Percentiles rank a stretch among this genome's conserved stretches.
Evolutionary conservation across 2,329 filamentous ascomycete species (phyloP).

Genomic region (Hypoxylon sp.): DNA sequence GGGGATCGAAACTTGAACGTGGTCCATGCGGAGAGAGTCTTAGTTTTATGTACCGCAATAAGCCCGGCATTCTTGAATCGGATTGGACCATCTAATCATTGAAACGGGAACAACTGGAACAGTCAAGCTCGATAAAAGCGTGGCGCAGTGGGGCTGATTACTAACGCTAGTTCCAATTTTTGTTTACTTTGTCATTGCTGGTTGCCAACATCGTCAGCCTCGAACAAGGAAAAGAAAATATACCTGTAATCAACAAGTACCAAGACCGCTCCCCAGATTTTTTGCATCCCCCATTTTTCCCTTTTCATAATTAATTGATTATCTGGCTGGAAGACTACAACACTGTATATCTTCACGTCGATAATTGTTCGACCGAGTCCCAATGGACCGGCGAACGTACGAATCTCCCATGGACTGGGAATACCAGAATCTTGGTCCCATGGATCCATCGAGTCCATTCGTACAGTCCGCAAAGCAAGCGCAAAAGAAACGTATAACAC

Average conservation of each 20-base stretch:
- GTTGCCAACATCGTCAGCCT: slow-evolving; percentile 38
- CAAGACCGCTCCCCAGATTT: neutral
- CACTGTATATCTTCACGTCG: slow-evolving; percentile 10
- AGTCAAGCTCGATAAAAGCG: neutral
- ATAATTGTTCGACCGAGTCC: slow-evolving; percentile 10
- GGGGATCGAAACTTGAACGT: neutral
- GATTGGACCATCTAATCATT: no score
- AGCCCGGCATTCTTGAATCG: no score
- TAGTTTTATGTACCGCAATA: no score
- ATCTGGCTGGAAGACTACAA: slow-evolving; percentile 5
- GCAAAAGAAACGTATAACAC: slow-evolving; percentile 59
- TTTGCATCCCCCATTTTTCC: neutral
- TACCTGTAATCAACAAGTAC: slow-evolving; percentile 4
- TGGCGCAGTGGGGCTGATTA: neutral
- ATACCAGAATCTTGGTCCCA: slow-evolving; percentile 70
- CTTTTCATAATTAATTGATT: slow-evolving; percentile 9
- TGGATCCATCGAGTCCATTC: slow-evolving; percentile 75
- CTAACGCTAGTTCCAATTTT: slow-evolving; percentile 19
- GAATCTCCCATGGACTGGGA: slow-evolving; percentile 78
- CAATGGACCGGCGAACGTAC: slow-evolving; percentile 69
- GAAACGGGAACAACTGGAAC: no score
- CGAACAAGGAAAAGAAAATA: slow-evolving; percentile 3
- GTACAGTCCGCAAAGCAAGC: slow-evolving; percentile 64
- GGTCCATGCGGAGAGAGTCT: neutral
- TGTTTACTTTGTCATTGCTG: slow-evolving; percentile 42